Evolutionary conservation across 2,329 filamentous ascomycete species (phyloP).

Genomic region (Xylaria sp.): DNA sequence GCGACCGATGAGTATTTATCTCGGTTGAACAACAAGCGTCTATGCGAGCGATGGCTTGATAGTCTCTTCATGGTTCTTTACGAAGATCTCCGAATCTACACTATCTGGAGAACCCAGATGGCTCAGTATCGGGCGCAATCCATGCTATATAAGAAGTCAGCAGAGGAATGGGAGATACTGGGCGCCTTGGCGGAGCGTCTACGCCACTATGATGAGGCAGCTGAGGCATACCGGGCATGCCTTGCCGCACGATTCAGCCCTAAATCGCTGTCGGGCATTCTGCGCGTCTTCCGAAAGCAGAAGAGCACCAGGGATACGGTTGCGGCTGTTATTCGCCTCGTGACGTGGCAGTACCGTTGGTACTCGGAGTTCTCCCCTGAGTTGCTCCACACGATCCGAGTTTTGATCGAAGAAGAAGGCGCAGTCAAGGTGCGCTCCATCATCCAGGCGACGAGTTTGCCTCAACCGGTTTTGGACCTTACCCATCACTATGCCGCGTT

Average conservation of each 20-base stretch:
- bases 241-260: conserved; percentile 85
- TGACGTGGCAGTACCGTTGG: conserved; percentile 99
- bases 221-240: conserved; percentile 89
- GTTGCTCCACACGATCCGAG: conserved; percentile 79
- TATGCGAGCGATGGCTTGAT: conserved; percentile 96
- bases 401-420: conserved; percentile 93
- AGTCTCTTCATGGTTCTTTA: conserved; percentile 99
- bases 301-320: conserved; percentile 78
- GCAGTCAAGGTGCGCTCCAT: conserved; percentile 96
- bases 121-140: conserved; percentile 90
- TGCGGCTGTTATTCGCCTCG: conserved; percentile 78
- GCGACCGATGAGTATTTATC: conserved; percentile 70
- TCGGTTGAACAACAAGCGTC: conserved; percentile 91
- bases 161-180: conserved; percentile 97
- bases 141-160: conserved; percentile 92
- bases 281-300: conserved; percentile 70
- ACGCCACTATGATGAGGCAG: conserved; percentile 84
- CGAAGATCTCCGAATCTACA: conserved; percentile 95
- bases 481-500: conserved; percentile 95
- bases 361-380: conserved; percentile 98
- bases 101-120: conserved; percentile 98
- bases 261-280: conserved; percentile 80
- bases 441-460: conserved; percentile 89
- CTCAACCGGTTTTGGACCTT: conserved; percentile 86
- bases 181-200: conserved; percentile 87